Evolutionary conservation across 1,139 yeast species (phyloP).

Genomic region (Hemisphaericaspora lyxosophila): DNA sequence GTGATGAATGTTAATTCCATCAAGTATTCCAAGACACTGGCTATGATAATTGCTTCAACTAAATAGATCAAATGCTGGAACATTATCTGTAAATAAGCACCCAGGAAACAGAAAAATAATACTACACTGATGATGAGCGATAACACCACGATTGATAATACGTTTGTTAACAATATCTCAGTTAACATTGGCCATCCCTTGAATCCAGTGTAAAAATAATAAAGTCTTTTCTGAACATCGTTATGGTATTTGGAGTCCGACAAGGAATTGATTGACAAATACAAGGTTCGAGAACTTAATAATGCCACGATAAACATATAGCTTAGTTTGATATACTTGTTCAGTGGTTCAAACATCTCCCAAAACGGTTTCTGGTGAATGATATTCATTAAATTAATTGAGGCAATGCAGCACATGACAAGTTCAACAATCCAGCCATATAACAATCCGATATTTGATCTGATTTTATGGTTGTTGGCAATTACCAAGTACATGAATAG

Average conservation of each 20-base stretch:
- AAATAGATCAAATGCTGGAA: conserved; percentile 18
- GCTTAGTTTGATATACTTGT: conserved; percentile 25
- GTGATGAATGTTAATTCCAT: conserved; percentile 64
- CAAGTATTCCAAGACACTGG: conserved; percentile 54
- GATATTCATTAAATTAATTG: conserved; percentile 35
- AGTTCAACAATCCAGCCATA: conserved; percentile 60
- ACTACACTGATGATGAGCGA: neutral
- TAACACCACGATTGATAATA: neutral
- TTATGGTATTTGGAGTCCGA: conserved; percentile 14
- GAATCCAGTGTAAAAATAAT: conserved; percentile 24
- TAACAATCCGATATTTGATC: conserved; percentile 59
- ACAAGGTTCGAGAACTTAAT: conserved; percentile 32
- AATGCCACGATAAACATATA: conserved; percentile 27
- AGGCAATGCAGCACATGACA: conserved; percentile 51
- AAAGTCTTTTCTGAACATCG: conserved; percentile 25
- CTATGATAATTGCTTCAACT: conserved; percentile 24
- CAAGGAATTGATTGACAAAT: conserved; percentile 22
- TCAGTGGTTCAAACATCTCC: conserved; percentile 30
- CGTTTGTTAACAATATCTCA: conserved; percentile 19
- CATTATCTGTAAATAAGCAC: conserved; percentile 20
- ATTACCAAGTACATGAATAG: conserved; percentile 44
- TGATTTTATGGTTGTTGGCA: conserved; percentile 52
- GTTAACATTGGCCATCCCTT: conserved; percentile 22
- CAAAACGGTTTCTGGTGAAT: conserved; percentile 17
- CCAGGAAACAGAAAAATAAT: conserved; percentile 16